A percentile compares a stretch with the other conserved stretches of the same genome.
Conservation (phyloP, 345 rosid genomes). For the Murraya koenigii region DNA sequence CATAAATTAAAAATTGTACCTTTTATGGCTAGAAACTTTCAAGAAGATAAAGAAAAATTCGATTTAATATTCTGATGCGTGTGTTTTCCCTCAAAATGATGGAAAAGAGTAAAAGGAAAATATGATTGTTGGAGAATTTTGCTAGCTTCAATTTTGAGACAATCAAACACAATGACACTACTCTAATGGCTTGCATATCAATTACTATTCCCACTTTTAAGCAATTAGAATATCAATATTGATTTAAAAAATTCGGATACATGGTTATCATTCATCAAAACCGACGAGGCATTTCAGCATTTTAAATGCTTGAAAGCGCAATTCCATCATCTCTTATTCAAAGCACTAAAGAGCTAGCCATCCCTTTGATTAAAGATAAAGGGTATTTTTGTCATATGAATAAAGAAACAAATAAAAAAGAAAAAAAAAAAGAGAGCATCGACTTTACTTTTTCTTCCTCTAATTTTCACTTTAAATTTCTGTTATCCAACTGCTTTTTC, state of each 20-base stretch:
- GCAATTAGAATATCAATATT: neutral
- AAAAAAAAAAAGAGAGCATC: slow-evolving; percentile 19
- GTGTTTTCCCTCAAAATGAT: neutral
- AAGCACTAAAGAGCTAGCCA: slow-evolving; percentile 37
- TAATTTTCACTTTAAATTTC: slow-evolving; percentile 48
- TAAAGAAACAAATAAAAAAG: slow-evolving; percentile 16
- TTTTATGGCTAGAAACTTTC: neutral
- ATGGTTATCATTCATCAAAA: slow-evolving; percentile 28
- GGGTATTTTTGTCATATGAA: slow-evolving; percentile 45
- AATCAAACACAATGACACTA: neutral
- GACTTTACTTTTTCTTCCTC: slow-evolving; percentile 39
- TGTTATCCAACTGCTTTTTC: slow-evolving; percentile 41
- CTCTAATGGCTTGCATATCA: neutral
- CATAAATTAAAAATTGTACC: neutral
- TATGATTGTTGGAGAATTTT: neutral
- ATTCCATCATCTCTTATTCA: slow-evolving; percentile 47
- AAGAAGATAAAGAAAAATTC: neutral
- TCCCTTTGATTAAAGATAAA: slow-evolving; percentile 52
- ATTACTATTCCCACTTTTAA: slow-evolving; percentile 5
- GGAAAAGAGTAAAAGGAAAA: no score
- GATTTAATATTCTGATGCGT: neutral
- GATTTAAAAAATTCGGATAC: neutral
- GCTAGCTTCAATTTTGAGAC: neutral
- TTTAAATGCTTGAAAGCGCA: slow-evolving; percentile 44
- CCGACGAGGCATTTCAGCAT: slow-evolving; percentile 38